Conservation (phyloP, 1,284 basidiomycete species). For the Trichosporon sp. region DNA sequence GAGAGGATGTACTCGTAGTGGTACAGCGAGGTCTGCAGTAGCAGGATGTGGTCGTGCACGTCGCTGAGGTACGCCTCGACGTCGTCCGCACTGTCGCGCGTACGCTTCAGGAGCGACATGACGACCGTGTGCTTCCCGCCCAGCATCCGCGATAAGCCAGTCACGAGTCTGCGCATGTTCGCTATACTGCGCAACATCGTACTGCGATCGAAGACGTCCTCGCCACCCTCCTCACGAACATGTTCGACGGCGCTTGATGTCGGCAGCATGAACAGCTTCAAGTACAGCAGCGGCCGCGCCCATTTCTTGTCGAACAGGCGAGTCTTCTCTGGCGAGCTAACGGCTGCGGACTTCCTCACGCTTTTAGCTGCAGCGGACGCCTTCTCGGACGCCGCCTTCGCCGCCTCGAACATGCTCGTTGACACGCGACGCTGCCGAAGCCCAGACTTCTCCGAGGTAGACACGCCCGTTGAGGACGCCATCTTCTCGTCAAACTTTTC, state of each 20-base stretch:
- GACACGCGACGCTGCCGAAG: not conserved
- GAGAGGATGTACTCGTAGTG: constrained; percentile 85
- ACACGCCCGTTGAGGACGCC: not conserved
- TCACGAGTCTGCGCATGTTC: constrained; percentile 72
- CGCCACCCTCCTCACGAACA: constrained; percentile 19
- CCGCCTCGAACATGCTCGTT: not conserved
- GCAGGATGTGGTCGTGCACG: constrained; percentile 88
- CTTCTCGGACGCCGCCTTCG: not conserved
- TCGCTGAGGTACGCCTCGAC: constrained; percentile 87
- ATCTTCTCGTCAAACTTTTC: not conserved
- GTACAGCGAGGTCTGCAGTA: constrained; percentile 76
- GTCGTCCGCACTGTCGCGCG: constrained; percentile 55
- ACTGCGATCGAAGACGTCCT: constrained; percentile 44
- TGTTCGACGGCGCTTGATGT: constrained; percentile 19
- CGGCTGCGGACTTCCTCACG: not conserved
- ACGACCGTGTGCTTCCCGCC: constrained; percentile 80
- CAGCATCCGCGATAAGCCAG: constrained; percentile 71
- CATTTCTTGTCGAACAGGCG: constrained; percentile 27
- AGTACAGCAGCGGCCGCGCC: constrained; percentile 28
- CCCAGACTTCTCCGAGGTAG: not conserved
- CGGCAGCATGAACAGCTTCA: constrained; percentile 40
- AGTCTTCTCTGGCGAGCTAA: not conserved
- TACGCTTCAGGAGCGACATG: constrained; percentile 70
- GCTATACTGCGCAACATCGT: constrained; percentile 68
- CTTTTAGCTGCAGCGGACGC: not conserved